Conservation (phyloP, 2,329 filamentous ascomycete genomes). For the Alternaria gansuensis region DNA sequence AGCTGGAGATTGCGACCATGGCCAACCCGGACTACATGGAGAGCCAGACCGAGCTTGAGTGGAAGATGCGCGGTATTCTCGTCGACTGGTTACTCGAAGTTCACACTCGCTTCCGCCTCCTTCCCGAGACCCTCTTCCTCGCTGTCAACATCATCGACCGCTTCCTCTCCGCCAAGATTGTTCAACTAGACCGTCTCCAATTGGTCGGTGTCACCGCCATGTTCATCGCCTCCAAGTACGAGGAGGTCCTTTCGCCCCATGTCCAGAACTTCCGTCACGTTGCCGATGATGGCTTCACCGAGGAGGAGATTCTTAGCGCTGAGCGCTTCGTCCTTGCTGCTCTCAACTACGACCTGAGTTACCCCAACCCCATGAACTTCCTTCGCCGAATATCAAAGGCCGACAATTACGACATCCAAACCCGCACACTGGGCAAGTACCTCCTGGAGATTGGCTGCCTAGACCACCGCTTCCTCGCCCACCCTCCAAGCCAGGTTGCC, state of each 20-base stretch:
- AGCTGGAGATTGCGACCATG: slow-evolving; percentile 80
- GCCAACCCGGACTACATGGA: slow-evolving; percentile 96
- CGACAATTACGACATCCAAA: slow-evolving; percentile 99
- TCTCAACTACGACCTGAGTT: slow-evolving; percentile 96
- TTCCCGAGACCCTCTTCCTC: slow-evolving; percentile 95
- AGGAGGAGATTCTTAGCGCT: slow-evolving; percentile 95
- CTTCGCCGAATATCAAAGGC: slow-evolving; percentile 98
- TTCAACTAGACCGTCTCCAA: slow-evolving; percentile 94
- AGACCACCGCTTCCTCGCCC: slow-evolving; percentile 91
- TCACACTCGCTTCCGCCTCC: slow-evolving; percentile 92
- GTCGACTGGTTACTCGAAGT: slow-evolving; percentile 99
- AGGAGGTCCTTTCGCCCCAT: slow-evolving; percentile 96
- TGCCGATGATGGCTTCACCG: slow-evolving; percentile 93
- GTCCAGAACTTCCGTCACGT: slow-evolving; percentile 97
- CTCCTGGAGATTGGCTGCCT: slow-evolving; percentile 96
- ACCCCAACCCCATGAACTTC: slow-evolving; percentile 99
- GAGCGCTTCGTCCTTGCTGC: slow-evolving; percentile 92
- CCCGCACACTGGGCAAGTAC: slow-evolving; percentile 96
- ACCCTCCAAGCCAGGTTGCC: slow-evolving; percentile 87
- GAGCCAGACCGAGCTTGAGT: slow-evolving; percentile 92
- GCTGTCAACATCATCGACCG: slow-evolving; percentile 98
- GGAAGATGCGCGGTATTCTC: slow-evolving; percentile 97
- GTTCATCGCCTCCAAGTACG: slow-evolving; percentile 99
- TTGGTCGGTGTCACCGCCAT: slow-evolving; percentile 97
- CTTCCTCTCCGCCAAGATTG: slow-evolving; percentile 93